Evolutionary conservation across 306 rosid species (phyloP), one percentile per base, ranked within the genome.

Genomic region (Arachis stenosperma): DNA sequence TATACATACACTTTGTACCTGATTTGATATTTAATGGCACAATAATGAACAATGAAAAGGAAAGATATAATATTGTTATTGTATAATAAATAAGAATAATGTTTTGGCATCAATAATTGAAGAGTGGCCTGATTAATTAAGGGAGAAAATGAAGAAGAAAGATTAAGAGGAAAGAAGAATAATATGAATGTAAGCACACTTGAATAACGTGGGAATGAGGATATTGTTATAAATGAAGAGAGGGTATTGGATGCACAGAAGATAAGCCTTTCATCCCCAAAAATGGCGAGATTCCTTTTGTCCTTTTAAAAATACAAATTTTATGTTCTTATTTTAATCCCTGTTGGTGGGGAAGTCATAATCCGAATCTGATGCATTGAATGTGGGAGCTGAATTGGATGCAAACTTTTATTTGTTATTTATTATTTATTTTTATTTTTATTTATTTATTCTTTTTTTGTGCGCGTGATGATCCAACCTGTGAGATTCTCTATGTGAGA

Each of bases 341-440:
- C 81, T 84, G 65, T 84, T 82, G 80, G 82, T 74, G 75, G 70
- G 67, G 66, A 84, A 76, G 86, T 82, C 84, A 15, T 81, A 71
- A 65, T 80, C 80, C 75, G 85, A 88, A 82, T 88, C 92, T 72
- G 93, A 84, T 90, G 80, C 93, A 86, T 64, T 86, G 90, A 83
- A 81, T 64, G 82, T 83, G 89, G 82, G 79, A 75, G 81, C 70
- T 70, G 86, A 85, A 78, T 56, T 71, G 78, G 70, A 70, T 79
- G 65, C 82, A 72, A 70, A 48, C 64, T 55, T 65, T 67, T 73
- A 58, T 36, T 78, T 36, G 36, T n/a, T 78, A 75, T 75, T 71
- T 66, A 69, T 69, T 11, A 80, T 75, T 75, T 65, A 3, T n/a
- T 78, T 79, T 75, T 17, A 15, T 66, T 66, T 63, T 69, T 12